phyloP scores from a whole-genome alignment of 331 rosid species.

The Malus hybrid region DNA sequence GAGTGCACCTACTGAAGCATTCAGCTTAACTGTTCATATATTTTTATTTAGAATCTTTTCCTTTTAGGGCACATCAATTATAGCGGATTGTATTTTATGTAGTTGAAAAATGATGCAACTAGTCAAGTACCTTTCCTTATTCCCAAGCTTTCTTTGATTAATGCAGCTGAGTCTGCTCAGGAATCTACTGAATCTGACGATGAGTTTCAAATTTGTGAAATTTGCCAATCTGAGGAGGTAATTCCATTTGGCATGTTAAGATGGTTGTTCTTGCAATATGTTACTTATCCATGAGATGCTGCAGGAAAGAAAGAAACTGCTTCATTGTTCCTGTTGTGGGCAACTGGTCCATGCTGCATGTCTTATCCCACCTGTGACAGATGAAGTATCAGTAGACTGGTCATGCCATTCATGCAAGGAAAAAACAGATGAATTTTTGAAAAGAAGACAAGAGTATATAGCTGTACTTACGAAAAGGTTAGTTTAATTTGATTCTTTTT shows the following conservation, averaged over 20 bases:
- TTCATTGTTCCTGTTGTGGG: constrained; percentile 70
- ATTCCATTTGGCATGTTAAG: constrained; percentile 10
- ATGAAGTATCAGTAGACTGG: constrained; percentile 55
- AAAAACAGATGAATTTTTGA: constrained; percentile 60
- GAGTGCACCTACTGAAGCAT: not conserved
- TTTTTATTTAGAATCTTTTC: not conserved
- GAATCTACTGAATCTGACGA: constrained; percentile 79
- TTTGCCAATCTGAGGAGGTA: constrained; percentile 66
- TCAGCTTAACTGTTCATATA: not conserved
- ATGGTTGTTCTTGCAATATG: constrained; percentile 5
- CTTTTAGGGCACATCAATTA: not conserved
- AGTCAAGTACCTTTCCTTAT: not conserved
- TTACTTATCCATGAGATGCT: constrained; percentile 6
- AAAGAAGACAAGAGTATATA: constrained; percentile 44
- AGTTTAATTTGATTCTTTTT: not conserved
- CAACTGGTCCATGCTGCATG: constrained; percentile 66
- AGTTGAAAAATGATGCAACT: not conserved
- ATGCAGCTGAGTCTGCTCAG: constrained; percentile 69
- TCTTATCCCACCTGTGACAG: constrained; percentile 48
- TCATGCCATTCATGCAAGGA: constrained; percentile 68
- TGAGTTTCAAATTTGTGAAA: constrained; percentile 76
- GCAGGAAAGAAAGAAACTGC: constrained; percentile 77
- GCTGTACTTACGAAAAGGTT: constrained; percentile 64
- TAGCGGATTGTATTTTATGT: not conserved
- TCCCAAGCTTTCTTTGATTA: constrained; percentile 18